Evolutionary conservation across 2,329 filamentous ascomycete genomes (phyloP).

Genomic region (Penicillium brevicompactum): DNA sequence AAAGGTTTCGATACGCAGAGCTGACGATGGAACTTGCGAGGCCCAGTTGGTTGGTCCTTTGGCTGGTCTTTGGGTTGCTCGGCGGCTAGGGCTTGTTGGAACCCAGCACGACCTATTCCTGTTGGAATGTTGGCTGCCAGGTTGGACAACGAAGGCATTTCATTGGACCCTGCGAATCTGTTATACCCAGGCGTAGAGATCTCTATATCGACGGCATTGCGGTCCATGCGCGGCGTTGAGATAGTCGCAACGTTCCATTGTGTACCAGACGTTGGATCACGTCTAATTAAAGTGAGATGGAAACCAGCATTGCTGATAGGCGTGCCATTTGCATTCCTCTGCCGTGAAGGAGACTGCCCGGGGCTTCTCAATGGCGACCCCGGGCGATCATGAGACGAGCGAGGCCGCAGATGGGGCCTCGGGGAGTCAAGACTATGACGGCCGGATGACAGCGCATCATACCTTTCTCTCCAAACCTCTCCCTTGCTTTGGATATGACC

Average conservation of each 20-base stretch:
- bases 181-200: conserved; percentile 62
- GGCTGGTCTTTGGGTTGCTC: conserved; percentile 3
- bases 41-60: conserved; percentile 20
- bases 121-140: conserved; percentile 28
- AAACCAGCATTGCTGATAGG: conserved; percentile 31
- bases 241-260: conserved; percentile 78
- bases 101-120: conserved; percentile 25
- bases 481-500: conserved; percentile 24
- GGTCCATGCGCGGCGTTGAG: conserved; percentile 40
- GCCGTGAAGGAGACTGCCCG: conserved; percentile 30
- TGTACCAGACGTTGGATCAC: conserved; percentile 66
- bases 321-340: conserved; percentile 9
- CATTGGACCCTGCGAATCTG: conserved; percentile 53
- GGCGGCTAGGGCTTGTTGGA: conserved; percentile 11
- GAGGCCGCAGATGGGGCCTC: conserved; percentile 28
- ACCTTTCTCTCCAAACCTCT: conserved; percentile 27
- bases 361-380: conserved; percentile 28
- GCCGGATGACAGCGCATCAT: conserved; percentile 23
- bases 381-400: conserved; percentile 19
- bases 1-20: conserved; percentile 35
- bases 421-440: conserved; percentile 35
- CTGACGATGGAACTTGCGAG: conserved; percentile 36
- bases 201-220: conserved; percentile 52
- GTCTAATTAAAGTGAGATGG: conserved; percentile 66
- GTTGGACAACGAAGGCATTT: conserved; percentile 36